phyloP scores from a whole-genome alignment of 306 rosid species.

The Prunus mira region DNA sequence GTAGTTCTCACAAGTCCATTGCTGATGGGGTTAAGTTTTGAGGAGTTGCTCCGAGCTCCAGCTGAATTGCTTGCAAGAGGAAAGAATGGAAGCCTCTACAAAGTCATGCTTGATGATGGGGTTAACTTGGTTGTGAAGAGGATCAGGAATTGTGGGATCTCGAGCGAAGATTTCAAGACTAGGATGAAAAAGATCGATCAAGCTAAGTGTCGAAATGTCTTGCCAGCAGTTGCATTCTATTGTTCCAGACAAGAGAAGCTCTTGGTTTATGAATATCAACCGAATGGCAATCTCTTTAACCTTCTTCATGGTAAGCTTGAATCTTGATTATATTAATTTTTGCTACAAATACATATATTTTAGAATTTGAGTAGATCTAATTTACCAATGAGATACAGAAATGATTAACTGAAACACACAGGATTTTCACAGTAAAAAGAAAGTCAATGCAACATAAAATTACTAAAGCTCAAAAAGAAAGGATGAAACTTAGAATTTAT shows the following conservation, averaged over 20 bases:
- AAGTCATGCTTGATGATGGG: constrained; percentile 54
- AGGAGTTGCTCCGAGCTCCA: constrained; percentile 68
- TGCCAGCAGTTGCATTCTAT: constrained; percentile 63
- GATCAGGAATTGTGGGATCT: constrained; percentile 60
- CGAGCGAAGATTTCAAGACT: constrained; percentile 42
- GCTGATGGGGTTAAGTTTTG: constrained; percentile 39
- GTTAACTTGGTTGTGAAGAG: constrained; percentile 65
- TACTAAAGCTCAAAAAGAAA: no score
- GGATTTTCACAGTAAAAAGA: no score
- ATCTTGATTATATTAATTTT: not conserved
- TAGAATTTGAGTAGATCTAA: no score
- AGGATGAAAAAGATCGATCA: constrained; percentile 49
- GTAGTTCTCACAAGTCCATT: constrained; percentile 40
- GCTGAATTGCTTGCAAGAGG: constrained; percentile 71
- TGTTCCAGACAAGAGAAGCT: constrained; percentile 75
- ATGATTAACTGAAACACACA: no score
- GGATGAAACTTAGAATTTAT: no score
- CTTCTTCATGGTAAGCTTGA: constrained; percentile 55
- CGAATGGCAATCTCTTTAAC: constrained; percentile 69
- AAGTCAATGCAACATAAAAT: no score
- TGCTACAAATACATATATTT: not conserved
- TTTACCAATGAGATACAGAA: no score
- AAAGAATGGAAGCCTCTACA: constrained; percentile 67
- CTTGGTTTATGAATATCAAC: constrained; percentile 60
- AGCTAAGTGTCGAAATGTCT: constrained; percentile 45